phyloP scores from a whole-genome alignment of 2,329 filamentous ascomycete genomes.

The Aspergillus sp. region DNA sequence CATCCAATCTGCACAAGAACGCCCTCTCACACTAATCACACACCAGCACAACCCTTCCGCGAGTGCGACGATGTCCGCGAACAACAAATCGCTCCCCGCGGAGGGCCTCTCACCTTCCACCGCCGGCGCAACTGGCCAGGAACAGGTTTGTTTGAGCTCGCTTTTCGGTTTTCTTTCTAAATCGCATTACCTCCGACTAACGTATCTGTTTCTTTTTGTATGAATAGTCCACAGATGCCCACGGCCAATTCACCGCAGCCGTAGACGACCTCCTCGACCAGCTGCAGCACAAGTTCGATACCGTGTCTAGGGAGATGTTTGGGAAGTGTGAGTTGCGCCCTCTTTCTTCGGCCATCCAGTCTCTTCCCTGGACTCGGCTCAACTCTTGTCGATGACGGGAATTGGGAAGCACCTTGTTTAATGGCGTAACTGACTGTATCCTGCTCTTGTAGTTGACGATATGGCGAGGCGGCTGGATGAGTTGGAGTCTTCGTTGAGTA shows the following conservation, averaged over 20 bases:
- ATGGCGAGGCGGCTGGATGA: constrained; percentile 87
- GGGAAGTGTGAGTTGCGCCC: constrained; percentile 71
- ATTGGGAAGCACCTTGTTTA: too few species aligned
- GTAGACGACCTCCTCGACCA: constrained; percentile 87
- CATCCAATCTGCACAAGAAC: not conserved
- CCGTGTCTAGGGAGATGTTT: constrained; percentile 83
- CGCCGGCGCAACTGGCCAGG: not conserved
- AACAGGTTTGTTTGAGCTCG: not conserved
- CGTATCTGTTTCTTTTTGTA: not conserved
- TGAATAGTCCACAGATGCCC: constrained; percentile 33
- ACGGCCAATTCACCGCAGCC: constrained; percentile 69
- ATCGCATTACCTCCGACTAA: not conserved
- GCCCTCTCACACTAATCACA: not conserved
- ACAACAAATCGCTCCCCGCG: constrained; percentile 4
- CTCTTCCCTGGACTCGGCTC: not conserved
- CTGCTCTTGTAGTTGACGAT: constrained; percentile 76
- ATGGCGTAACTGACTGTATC: not conserved
- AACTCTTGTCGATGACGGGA: not conserved
- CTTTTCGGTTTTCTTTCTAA: not conserved
- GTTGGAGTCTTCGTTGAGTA: constrained; percentile 73
- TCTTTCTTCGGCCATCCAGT: not conserved
- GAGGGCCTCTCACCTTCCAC: constrained; percentile 3
- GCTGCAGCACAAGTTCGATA: constrained; percentile 81
- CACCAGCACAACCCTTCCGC: not conserved
- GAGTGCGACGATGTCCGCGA: constrained; percentile 4